A percentile compares a stretch with the other conserved stretches of the same genome.
Conservation (phyloP, 768 basidiomycete genomes). For the Podaxis sp. region DNA sequence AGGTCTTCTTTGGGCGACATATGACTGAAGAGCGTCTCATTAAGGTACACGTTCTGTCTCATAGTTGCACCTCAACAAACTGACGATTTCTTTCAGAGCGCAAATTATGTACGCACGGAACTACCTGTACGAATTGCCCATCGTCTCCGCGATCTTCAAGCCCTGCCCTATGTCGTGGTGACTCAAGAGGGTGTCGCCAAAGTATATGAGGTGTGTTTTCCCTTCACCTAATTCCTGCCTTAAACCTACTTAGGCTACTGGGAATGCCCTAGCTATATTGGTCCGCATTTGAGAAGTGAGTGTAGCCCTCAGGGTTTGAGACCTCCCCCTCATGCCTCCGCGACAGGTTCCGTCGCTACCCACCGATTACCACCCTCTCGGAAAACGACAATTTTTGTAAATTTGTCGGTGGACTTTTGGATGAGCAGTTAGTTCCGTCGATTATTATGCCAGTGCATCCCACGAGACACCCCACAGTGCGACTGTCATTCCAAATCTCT, state of each 20-base stretch:
- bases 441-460: slow-evolving; percentile 7
- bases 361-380: slow-evolving; percentile 63
- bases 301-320: neutral
- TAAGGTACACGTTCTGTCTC: slow-evolving; percentile 43
- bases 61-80: neutral
- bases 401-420: slow-evolving; percentile 61
- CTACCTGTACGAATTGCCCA: slow-evolving; percentile 87
- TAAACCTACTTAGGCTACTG: neutral
- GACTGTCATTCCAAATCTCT: slow-evolving; percentile 76
- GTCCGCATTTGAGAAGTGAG: slow-evolving; percentile 82
- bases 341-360: slow-evolving; percentile 69
- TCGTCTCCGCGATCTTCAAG: slow-evolving; percentile 82
- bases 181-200: slow-evolving; percentile 80
- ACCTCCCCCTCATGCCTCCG: slow-evolving; percentile 13
- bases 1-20: slow-evolving; percentile 86
- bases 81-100: slow-evolving; percentile 50
- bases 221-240: neutral
- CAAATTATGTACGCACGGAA: slow-evolving; percentile 89
- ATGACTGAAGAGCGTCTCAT: slow-evolving; percentile 79
- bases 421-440: slow-evolving; percentile 64
- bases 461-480: slow-evolving; percentile 41
- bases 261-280: slow-evolving; percentile 68
- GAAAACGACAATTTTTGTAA: slow-evolving; percentile 81
- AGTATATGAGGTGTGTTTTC: slow-evolving; percentile 72
- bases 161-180: slow-evolving; percentile 82